A percentile compares a stretch with the other conserved stretches of the same genome.
phyloP scores from a whole-genome alignment of 1,284 basidiomycete species.

The Boletus hoseneyae region DNA sequence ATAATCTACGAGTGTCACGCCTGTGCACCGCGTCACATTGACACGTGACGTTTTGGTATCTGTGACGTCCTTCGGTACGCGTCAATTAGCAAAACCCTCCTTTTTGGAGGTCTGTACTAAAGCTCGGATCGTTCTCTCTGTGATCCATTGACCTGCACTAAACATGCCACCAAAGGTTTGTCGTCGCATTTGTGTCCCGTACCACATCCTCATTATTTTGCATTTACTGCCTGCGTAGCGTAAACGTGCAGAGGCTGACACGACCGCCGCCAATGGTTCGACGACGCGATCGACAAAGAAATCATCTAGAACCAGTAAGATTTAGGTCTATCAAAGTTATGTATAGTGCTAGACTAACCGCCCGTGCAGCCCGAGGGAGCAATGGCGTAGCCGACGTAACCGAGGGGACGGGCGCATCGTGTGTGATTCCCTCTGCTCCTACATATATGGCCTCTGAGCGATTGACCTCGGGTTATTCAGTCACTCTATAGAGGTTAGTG shows the following conservation, averaged over 20 bases:
- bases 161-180: conserved; percentile 43
- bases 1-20: too few relatives aligned
- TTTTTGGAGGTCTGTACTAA: conserved; percentile 6
- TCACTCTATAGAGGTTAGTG: conserved; percentile 23
- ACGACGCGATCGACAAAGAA: conserved; percentile 47
- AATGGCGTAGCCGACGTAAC: conserved; percentile 7
- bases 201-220: not conserved
- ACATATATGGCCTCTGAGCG: not conserved
- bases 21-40: conserved; percentile 16
- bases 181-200: not conserved
- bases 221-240: conserved; percentile 31
- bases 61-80: conserved; percentile 21
- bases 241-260: conserved; percentile 36
- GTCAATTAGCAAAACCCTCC: conserved; percentile 19
- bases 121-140: not conserved
- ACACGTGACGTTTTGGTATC: conserved; percentile 20
- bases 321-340: conserved; percentile 4
- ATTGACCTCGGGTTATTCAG: conserved; percentile 12
- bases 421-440: conserved; percentile 16
- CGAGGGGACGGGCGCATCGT: conserved; percentile 18
- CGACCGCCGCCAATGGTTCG: conserved; percentile 25
- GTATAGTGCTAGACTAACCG: conserved; percentile 1
- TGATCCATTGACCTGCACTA: not conserved
- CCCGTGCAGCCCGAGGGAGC: conserved; percentile 19
- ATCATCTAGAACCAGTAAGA: conserved; percentile 38